Conservation (phyloP, 2,329 filamentous ascomycete genomes). For the Claviceps quebecensis region DNA sequence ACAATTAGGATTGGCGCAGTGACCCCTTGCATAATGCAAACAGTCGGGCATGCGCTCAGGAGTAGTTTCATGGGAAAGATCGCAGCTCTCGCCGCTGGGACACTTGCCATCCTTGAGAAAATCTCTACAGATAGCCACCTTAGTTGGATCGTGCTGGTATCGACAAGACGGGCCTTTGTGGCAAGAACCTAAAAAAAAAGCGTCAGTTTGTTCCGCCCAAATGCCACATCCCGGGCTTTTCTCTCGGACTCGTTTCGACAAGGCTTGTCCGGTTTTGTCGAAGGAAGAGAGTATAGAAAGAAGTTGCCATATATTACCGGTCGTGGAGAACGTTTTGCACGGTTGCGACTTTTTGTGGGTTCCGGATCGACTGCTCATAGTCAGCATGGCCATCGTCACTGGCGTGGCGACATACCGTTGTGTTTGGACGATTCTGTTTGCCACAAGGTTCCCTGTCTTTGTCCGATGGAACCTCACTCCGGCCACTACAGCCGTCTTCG, state of each 20-base stretch:
- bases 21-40: conserved; percentile 77
- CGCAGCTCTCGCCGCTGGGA: conserved; percentile 63
- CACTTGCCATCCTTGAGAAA: conserved; percentile 72
- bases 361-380: conserved; percentile 30
- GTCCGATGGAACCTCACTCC: conserved; percentile 75
- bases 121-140: conserved; percentile 81
- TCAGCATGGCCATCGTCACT: conserved; percentile 22
- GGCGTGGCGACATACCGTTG: conserved; percentile 49
- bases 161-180: conserved; percentile 66
- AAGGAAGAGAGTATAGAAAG: conserved; percentile 16
- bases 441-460: conserved; percentile 76
- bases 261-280: conserved; percentile 9
- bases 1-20: conserved; percentile 77
- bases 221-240: conserved; percentile 22
- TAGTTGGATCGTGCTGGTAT: conserved; percentile 70
- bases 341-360: conserved; percentile 54
- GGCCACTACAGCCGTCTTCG: conserved; percentile 57
- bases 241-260: conserved; percentile 9
- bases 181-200: conserved; percentile 54
- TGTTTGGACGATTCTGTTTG: conserved; percentile 58
- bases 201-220: conserved; percentile 31
- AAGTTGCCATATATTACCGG: conserved; percentile 44
- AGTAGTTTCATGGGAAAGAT: conserved; percentile 76
- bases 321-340: conserved; percentile 59
- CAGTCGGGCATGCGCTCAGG: conserved; percentile 78